Evolutionary conservation across 164 flowering plant genomes (phyloP).

Genomic region (Dillenia turbinata): DNA sequence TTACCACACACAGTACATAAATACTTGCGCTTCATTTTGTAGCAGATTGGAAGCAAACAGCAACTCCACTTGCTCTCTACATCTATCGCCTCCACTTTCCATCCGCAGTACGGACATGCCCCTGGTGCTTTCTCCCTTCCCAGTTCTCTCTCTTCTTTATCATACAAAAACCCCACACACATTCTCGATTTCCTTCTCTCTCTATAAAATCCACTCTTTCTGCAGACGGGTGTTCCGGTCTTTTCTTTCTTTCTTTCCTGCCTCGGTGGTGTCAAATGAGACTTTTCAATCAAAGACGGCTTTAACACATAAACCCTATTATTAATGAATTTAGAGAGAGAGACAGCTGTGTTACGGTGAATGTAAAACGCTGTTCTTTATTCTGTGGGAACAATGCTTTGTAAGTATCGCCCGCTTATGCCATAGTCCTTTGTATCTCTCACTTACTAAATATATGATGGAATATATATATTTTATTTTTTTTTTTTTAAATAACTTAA

Average conservation of each 20-base stretch:
- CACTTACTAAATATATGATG: background rate
- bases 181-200: slow-evolving; percentile 3
- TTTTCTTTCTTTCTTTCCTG: too few relatives aligned
- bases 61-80: slow-evolving; percentile 13
- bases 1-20: slow-evolving; percentile 17
- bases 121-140: slow-evolving; percentile 23
- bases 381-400: too few relatives aligned
- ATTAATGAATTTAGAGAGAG: too few relatives aligned
- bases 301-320: too few relatives aligned
- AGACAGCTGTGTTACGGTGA: too few relatives aligned
- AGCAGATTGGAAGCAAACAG: slow-evolving; percentile 19
- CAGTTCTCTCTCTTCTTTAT: slow-evolving; percentile 15
- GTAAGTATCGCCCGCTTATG: too few relatives aligned
- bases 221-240: too few relatives aligned
- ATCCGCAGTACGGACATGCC: slow-evolving; percentile 19
- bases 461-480: background rate
- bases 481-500: too few relatives aligned
- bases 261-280: too few relatives aligned
- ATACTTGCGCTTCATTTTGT: slow-evolving; percentile 19
- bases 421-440: background rate
- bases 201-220: too few relatives aligned
- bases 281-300: too few relatives aligned
- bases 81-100: slow-evolving; percentile 18
- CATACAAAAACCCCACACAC: slow-evolving; percentile 10
- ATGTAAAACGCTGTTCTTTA: too few relatives aligned